Evolutionary conservation across 2,329 filamentous ascomycete genomes (phyloP), one percentile per base, ranked within the genome.

Genomic region (Aspergillus novofumigatus): DNA sequence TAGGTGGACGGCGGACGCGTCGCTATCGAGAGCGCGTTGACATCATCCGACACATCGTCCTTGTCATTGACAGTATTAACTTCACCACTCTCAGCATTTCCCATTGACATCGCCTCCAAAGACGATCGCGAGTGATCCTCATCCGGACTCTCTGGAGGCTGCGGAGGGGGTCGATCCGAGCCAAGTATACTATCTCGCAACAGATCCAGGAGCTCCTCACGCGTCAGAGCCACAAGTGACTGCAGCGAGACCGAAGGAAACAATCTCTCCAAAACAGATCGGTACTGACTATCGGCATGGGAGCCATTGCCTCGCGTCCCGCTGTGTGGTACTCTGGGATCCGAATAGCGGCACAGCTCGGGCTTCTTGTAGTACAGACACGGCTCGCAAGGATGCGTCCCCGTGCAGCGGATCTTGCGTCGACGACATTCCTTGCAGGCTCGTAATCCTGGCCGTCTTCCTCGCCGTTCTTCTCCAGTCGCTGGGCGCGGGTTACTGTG

Each of bases 371-470:
- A 91, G 69, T 88, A 91, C 54, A 89, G 83, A 70, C 89, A 92
- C 71, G 91, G 89, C 29, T 88, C 87, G 69, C 89, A 92, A 4
- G 89, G 89, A 68, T 90, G 86, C 61, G 86, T 82, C 58, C 89
- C 89, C 75, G 91, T 88, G 69, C 89, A 92, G 60, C 89, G 86
- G 49, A 92, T 92, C 74, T 92, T 92, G 59, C 89, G 83, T 59
- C 88, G 81, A 70, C 91, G 87, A 75, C 89, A 91, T 66, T 89
- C 87, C 50, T 87, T 84, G 69, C 88, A 91, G 28, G 88, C 88
- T 29, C 67, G 65, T 44, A 44, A 23, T 20, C 41, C 41, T 11
- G 41, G n/a, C 21, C 41, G 41, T 20, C 41, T 8, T 4, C 41
- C 41, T 4, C 7, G 41, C 4, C n/a, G 41, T 44, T 44, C 2